Conservation (phyloP, 192 early-diverging fungal species). For the Backusella macrospora region DNA sequence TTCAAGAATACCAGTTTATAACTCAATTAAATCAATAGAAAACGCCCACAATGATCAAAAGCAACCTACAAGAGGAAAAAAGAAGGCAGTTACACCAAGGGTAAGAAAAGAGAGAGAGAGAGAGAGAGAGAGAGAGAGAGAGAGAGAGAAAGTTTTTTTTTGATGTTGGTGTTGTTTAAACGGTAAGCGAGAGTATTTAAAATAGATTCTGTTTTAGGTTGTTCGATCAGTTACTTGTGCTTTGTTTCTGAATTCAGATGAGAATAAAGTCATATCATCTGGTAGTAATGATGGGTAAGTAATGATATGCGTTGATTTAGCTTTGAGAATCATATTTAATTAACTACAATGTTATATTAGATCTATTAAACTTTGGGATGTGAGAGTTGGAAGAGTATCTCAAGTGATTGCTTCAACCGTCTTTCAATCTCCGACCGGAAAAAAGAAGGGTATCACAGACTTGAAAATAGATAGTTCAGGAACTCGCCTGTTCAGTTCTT, state of each 20-base stretch:
- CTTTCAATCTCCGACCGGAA: slow-evolving; percentile 35
- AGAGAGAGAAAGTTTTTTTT: neutral
- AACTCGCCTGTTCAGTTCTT: slow-evolving; percentile 68
- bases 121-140: no score
- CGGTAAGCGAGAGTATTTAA: no score
- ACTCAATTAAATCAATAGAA: slow-evolving; percentile 45
- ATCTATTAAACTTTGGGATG: slow-evolving; percentile 83
- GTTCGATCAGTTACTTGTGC: slow-evolving; percentile 56
- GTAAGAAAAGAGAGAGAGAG: neutral
- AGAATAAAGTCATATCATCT: slow-evolving; percentile 58
- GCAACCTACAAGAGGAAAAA: neutral
- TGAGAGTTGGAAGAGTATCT: slow-evolving; percentile 55
- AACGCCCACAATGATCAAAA: slow-evolving; percentile 46
- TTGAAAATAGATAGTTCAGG: slow-evolving; percentile 67
- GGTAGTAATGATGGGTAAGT: slow-evolving; percentile 70
- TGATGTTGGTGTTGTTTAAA: neutral
- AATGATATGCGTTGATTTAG: neutral
- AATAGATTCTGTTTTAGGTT: neutral
- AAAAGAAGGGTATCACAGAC: slow-evolving; percentile 59
- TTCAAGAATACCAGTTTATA: slow-evolving; percentile 27
- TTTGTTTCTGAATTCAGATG: slow-evolving; percentile 46
- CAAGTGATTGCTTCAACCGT: slow-evolving; percentile 42
- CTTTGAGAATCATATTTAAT: neutral
- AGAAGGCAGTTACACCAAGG: neutral
- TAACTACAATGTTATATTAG: slow-evolving; percentile 26